Conservation (phyloP, 768 basidiomycete species). For the Podaxis pistillaris region DNA sequence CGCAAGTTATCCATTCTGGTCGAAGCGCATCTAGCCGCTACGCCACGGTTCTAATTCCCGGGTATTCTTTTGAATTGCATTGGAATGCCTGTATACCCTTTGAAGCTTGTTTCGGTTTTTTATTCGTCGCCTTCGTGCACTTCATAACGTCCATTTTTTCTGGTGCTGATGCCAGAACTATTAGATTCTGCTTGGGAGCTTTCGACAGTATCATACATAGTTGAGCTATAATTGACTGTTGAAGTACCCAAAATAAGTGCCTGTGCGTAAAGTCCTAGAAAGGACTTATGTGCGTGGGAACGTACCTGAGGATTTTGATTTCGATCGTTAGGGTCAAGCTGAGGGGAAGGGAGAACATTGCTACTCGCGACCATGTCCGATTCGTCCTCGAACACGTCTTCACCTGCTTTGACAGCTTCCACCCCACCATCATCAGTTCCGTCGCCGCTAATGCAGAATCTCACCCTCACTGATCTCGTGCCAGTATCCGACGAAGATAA, state of each 20-base stretch:
- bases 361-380: conserved; percentile 11
- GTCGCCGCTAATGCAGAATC: conserved; percentile 55
- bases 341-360: background rate
- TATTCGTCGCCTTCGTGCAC: background rate
- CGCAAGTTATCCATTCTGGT: background rate
- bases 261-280: no score
- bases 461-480: conserved; percentile 43
- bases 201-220: background rate
- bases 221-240: conserved; percentile 8
- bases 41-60: background rate
- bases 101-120: background rate
- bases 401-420: conserved; percentile 39
- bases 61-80: background rate
- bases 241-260: background rate
- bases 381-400: conserved; percentile 32
- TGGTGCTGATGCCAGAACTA: background rate
- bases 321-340: background rate
- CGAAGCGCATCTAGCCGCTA: background rate
- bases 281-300: conserved; percentile 6
- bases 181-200: background rate
- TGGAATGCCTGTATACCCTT: conserved; percentile 5
- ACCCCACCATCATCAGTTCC: conserved; percentile 56
- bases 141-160: background rate
- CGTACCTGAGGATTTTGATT: background rate
- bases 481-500: conserved; percentile 68